These are phyloP conservation scores for Bisporella sp. DNA, from an alignment of 2,329 filamentous ascomycete genomes.

Conservation along the genomic window DNA sequence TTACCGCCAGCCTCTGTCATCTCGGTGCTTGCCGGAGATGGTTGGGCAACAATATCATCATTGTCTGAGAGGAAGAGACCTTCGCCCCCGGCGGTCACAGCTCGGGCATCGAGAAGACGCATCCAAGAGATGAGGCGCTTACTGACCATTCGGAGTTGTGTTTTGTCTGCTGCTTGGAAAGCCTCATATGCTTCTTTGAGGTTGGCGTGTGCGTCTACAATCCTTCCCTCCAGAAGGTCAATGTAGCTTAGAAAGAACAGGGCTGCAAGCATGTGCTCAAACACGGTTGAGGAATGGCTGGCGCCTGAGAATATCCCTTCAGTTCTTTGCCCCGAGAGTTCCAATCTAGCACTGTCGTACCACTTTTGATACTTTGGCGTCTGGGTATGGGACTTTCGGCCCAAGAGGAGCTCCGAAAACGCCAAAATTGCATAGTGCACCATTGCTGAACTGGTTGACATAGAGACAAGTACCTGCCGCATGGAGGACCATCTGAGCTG, in stretches of 20 bases:
- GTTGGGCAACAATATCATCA: conserved; percentile 39
- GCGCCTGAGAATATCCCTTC: neutral
- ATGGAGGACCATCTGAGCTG: conserved; percentile 44
- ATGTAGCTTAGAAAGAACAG: conserved; percentile 49
- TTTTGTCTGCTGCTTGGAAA: conserved; percentile 36
- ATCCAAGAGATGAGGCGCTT: conserved; percentile 47
- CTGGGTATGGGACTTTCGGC: conserved; percentile 11
- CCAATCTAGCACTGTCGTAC: conserved; percentile 3
- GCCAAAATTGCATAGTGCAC: conserved; percentile 42
- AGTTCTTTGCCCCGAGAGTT: conserved; percentile 1
- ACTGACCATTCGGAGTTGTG: conserved; percentile 33
- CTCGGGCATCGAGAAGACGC: conserved; percentile 46
- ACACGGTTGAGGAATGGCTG: neutral
- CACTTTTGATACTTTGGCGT: conserved; percentile 11
- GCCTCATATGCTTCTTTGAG: conserved; percentile 42
- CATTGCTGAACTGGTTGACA: conserved; percentile 40
- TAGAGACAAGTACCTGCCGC: conserved; percentile 39
- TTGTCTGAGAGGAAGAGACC: conserved; percentile 44
- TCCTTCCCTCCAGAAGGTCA: conserved; percentile 38
- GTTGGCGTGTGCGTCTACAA: conserved; percentile 40
- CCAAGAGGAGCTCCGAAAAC: conserved; percentile 37
- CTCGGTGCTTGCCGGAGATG: conserved; percentile 35
- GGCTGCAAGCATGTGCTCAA: conserved; percentile 39
- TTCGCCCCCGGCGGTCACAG: conserved; percentile 49
- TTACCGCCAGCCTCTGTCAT: conserved; percentile 24